Base-by-base conservation (phyloP, 306 rosid genomes). In the Potentilla sterilis region DNA sequence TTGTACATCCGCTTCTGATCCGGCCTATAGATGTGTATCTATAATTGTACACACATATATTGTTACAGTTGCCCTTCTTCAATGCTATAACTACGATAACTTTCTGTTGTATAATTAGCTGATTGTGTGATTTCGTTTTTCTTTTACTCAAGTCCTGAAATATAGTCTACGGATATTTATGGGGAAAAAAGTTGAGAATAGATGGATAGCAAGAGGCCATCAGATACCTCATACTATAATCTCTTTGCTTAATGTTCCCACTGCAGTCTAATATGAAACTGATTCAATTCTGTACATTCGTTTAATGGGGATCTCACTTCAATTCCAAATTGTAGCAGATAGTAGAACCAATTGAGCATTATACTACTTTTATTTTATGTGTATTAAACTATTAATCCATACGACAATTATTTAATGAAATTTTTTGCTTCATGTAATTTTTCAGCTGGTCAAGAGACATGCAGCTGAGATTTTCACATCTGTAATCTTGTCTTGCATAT, bases 381-480 rank as follows among this genome's bases (percentile, higher is more conserved):
- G 4, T 2, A 37, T 37, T 37, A 37, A 37, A 0, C 28, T 21
- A 14, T 10, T 9, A 49, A 6, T 55, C 16, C 46, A 44, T 14
- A 46, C 14, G 47, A 43, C 41, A 5, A 28, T 5, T 18, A n/a
- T 38, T 7, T 5, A 19, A 73, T 46, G 74, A 24, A 11, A 3
- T 2, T 57, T 47, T 4, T 47, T 44, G 61, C 67, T 70, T 42
- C 19, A 9, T 41, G 61, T n/a, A 35, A 32, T 24, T 63, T 81
- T 83, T 74, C 97, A 95, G 98, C 98, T 90, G n/a, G 93, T 95
- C 28, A 95, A 90, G 77, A 90, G 98, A 85, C 98, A 95, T 1
- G 97, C 97, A 7, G 97, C 97, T 21, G 97, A 95, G 92, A 95
- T 95, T 74, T 95, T 95, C 87, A 95, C 92, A 40, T 92, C 97